Percentiles rank a stretch among this genome's conserved stretches.
phyloP scores from a whole-genome alignment of 2,329 filamentous ascomycete genomes.

The Didymella pinodella region DNA sequence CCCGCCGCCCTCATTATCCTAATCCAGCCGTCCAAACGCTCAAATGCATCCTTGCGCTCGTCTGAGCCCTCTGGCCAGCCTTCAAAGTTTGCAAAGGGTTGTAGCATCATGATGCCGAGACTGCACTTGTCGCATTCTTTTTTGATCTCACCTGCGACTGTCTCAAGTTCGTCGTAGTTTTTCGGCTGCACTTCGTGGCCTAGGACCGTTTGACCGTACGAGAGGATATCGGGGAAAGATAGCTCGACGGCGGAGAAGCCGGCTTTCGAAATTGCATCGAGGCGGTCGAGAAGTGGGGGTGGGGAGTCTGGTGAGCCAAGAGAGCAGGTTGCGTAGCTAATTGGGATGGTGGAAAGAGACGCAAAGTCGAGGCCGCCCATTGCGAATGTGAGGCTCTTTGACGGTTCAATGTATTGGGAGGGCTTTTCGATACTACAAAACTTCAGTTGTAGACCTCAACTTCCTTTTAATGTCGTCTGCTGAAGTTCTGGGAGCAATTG shows the following conservation, averaged over 20 bases:
- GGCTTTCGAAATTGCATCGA: constrained; percentile 68
- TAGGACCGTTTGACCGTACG: constrained; percentile 65
- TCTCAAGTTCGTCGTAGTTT: constrained; percentile 67
- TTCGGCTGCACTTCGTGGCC: constrained; percentile 61
- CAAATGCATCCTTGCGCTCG: constrained; percentile 69
- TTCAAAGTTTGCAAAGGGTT: constrained; percentile 80
- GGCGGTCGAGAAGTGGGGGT: constrained; percentile 64
- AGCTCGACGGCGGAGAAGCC: constrained; percentile 77
- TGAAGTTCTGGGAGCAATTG: background rate
- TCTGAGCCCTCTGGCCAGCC: constrained; percentile 69
- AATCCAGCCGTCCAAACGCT: constrained; percentile 71
- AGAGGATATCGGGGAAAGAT: constrained; percentile 74
- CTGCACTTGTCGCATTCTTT: constrained; percentile 62
- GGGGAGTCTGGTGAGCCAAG: constrained; percentile 56
- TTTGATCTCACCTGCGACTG: constrained; percentile 63
- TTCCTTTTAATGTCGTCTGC: no score
- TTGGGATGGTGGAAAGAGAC: constrained; percentile 54
- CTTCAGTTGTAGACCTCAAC: background rate
- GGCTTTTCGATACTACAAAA: no score
- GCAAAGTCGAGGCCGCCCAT: constrained; percentile 48
- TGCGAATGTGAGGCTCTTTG: constrained; percentile 4
- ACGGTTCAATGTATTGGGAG: no score
- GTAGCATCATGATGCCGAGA: constrained; percentile 73
- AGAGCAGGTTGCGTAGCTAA: constrained; percentile 65
- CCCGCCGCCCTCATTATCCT: constrained; percentile 74